Percentiles rank a stretch among this genome's conserved stretches.
These are phyloP conservation scores for Globomyces pollinis-pini DNA, from an alignment of 192 early-diverging fungal genomes.

Conservation along the genomic window DNA sequence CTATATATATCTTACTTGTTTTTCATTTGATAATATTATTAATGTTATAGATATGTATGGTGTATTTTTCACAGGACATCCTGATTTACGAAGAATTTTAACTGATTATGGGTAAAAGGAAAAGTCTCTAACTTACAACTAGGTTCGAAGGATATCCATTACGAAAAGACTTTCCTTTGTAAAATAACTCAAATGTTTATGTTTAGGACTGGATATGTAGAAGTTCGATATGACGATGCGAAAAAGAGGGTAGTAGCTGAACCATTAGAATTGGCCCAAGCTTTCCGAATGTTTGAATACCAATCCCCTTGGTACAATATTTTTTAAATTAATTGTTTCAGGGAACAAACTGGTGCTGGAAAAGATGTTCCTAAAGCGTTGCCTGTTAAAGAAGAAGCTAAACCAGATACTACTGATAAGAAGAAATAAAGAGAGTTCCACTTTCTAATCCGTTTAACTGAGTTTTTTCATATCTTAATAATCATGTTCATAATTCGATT, in stretches of 20 bases:
- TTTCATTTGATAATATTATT: too few relatives aligned
- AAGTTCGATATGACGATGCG: conserved; percentile 97
- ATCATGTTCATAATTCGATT: too few relatives aligned
- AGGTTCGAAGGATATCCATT: conserved; percentile 42
- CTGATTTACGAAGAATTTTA: conserved; percentile 92
- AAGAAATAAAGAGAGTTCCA: too few relatives aligned
- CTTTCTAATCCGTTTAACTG: too few relatives aligned
- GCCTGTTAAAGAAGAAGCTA: too few relatives aligned
- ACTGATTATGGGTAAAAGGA: conserved; percentile 99
- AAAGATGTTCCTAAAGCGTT: conserved; percentile 1
- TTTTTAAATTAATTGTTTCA: conserved; percentile 24
- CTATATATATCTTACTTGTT: too few relatives aligned
- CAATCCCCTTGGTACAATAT: conserved; percentile 95
- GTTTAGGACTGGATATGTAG: conserved; percentile 76
- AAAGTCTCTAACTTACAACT: conserved; percentile 38
- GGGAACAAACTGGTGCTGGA: conserved; percentile 35
- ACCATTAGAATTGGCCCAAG: conserved; percentile 91
- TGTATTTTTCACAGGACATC: conserved; percentile 90
- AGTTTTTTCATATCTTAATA: too few relatives aligned
- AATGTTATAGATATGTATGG: conserved; percentile 99
- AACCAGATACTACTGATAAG: too few relatives aligned
- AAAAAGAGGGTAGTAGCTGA: conserved; percentile 96
- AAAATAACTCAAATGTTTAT: conserved; percentile 42
- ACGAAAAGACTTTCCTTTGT: conserved; percentile 98
- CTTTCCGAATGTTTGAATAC: conserved; percentile 93